Conservation (phyloP, 73 alveolate species). For the Paramecium primaurelia region DNA sequence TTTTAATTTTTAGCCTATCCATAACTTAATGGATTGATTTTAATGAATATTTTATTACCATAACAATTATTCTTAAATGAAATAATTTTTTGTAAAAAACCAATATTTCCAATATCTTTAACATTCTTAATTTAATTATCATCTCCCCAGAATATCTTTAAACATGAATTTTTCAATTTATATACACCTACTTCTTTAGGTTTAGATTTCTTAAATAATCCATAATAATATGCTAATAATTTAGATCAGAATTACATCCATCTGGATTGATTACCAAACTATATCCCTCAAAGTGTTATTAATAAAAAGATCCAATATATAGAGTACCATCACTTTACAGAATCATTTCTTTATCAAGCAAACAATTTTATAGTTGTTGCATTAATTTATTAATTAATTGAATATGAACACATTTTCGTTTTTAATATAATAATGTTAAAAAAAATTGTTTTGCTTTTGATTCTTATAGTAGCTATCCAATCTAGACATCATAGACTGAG, state of each 20-base stretch:
- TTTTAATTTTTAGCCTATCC: background rate
- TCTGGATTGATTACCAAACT: background rate
- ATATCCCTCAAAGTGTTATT: background rate
- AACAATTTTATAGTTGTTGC: background rate
- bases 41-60: background rate
- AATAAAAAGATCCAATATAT: background rate
- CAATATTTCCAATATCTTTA: background rate
- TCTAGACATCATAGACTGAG: background rate
- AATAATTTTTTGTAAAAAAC: background rate
- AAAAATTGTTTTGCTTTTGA: background rate
- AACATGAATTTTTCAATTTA: background rate
- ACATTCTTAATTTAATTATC: background rate
- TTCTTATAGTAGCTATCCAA: background rate
- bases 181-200: background rate
- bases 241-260: background rate
- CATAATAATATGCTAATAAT: conserved; percentile 26
- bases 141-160: background rate
- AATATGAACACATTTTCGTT: background rate
- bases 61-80: background rate
- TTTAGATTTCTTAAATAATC: background rate
- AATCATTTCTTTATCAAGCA: background rate
- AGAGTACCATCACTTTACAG: background rate
- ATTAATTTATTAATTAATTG: background rate
- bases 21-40: background rate
- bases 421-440: background rate